These are phyloP conservation scores for Linaria vulgaris DNA, from an alignment of 257 asterid genomes.

Conservation along the genomic window DNA sequence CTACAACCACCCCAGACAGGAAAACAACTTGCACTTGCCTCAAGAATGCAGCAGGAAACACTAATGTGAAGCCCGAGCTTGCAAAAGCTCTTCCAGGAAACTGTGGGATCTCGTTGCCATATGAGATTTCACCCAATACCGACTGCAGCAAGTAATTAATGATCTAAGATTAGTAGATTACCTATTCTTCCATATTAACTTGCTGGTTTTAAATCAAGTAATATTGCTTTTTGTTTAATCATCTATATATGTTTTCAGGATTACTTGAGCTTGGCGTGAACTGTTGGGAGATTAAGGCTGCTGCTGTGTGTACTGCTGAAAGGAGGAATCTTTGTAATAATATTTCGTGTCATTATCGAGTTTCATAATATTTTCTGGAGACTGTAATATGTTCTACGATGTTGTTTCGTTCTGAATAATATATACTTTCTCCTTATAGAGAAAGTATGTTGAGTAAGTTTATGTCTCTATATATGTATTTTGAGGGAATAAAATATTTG, in stretches of 20 bases:
- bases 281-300: conserved; percentile 1
- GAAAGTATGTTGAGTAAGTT: background rate
- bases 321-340: too few species aligned
- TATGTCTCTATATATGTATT: background rate
- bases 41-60: conserved; percentile 45
- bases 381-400: background rate
- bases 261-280: conserved; percentile 18
- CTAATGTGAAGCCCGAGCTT: conserved; percentile 27
- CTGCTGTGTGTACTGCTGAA: background rate
- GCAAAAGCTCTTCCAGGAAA: conserved; percentile 39
- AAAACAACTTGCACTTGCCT: conserved; percentile 63
- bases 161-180: background rate
- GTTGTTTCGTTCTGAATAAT: conserved; percentile 23
- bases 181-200: background rate
- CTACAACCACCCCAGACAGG: conserved; percentile 46
- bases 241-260: conserved; percentile 26
- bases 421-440: conserved; percentile 7
- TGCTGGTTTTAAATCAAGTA: background rate
- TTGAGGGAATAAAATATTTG: background rate
- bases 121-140: conserved; percentile 29
- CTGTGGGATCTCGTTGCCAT: conserved; percentile 42
- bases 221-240: background rate
- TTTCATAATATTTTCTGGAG: background rate
- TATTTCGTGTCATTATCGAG: background rate
- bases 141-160: conserved; percentile 48